These are phyloP conservation scores for Nidula niveotomentosa DNA, from an alignment of 1,284 basidiomycete genomes.

Conservation along the genomic window DNA sequence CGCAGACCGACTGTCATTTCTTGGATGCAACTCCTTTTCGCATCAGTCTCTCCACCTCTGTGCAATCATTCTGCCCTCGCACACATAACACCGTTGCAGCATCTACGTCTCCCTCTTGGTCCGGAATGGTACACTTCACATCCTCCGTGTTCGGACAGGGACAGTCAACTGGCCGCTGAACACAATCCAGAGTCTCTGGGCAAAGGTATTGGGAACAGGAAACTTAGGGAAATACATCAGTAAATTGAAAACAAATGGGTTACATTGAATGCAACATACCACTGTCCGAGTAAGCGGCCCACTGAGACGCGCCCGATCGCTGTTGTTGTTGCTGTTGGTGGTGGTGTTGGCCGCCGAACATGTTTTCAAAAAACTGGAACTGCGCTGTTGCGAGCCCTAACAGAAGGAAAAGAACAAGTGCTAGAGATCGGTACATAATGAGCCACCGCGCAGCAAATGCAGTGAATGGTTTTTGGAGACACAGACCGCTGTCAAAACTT, in stretches of 20 bases:
- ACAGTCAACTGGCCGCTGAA: slow-evolving; percentile 50
- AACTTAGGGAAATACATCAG: slow-evolving; percentile 29
- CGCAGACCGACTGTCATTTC: slow-evolving; percentile 20
- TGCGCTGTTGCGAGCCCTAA: slow-evolving; percentile 40
- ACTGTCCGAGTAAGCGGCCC: slow-evolving; percentile 54
- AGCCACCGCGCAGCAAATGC: slow-evolving; percentile 3
- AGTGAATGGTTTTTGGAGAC: neutral
- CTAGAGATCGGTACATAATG: slow-evolving; percentile 10
- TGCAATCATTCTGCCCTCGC: slow-evolving; percentile 52
- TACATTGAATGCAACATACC: slow-evolving; percentile 23
- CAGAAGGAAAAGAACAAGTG: slow-evolving; percentile 13
- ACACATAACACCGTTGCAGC: slow-evolving; percentile 57
- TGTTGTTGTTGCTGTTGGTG: slow-evolving; percentile 54
- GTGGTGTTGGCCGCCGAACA: slow-evolving; percentile 56
- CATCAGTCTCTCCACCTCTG: slow-evolving; percentile 45
- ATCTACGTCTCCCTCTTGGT: slow-evolving; percentile 38
- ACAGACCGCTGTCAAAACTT: too few species aligned
- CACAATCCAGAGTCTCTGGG: slow-evolving; percentile 60
- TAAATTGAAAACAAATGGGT: neutral
- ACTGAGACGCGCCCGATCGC: slow-evolving; percentile 51
- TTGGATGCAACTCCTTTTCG: slow-evolving; percentile 23
- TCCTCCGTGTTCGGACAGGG: slow-evolving; percentile 63
- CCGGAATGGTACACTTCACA: slow-evolving; percentile 57
- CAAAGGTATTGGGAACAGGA: slow-evolving; percentile 60
- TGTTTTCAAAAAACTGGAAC: slow-evolving; percentile 65